Conservation (phyloP, 768 basidiomycete genomes). For the Lactarius evosmus region DNA sequence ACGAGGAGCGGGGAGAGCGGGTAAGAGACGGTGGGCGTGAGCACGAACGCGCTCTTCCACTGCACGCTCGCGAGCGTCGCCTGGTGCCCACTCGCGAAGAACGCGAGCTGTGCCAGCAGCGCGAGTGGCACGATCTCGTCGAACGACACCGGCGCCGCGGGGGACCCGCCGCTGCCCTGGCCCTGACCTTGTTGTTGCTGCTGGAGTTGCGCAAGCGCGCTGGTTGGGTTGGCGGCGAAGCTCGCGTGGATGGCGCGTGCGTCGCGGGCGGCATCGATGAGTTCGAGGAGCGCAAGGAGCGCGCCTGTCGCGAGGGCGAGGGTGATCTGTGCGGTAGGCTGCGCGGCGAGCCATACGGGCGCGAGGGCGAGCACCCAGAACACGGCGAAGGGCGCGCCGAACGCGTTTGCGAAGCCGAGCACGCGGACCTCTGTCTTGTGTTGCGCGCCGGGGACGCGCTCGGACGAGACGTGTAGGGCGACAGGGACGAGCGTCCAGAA, state of each 20-base stretch:
- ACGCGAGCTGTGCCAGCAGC: slow-evolving; percentile 70
- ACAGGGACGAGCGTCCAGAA: slow-evolving; percentile 75
- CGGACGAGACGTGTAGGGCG: slow-evolving; percentile 61
- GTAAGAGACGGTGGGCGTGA: slow-evolving; percentile 65
- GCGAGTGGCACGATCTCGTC: slow-evolving; percentile 70
- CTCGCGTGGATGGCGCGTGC: slow-evolving; percentile 50
- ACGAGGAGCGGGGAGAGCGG: slow-evolving; percentile 74
- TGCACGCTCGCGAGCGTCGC: slow-evolving; percentile 85
- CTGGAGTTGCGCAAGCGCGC: slow-evolving; percentile 38
- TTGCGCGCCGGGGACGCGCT: slow-evolving; percentile 29
- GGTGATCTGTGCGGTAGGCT: slow-evolving; percentile 80
- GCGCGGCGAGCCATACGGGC: slow-evolving; percentile 61
- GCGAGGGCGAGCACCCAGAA: slow-evolving; percentile 70
- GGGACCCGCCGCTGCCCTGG: slow-evolving; percentile 32
- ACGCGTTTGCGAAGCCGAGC: slow-evolving; percentile 86
- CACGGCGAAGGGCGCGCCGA: slow-evolving; percentile 81
- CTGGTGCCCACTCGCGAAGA: slow-evolving; percentile 92
- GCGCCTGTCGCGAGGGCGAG: slow-evolving; percentile 62
- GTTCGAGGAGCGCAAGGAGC: slow-evolving; percentile 73
- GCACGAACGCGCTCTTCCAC: slow-evolving; percentile 91
- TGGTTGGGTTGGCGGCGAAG: slow-evolving; percentile 48
- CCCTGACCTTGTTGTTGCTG: slow-evolving; percentile 16
- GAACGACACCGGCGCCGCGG: slow-evolving; percentile 41
- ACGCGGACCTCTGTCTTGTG: slow-evolving; percentile 51
- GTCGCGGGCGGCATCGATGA: slow-evolving; percentile 79